Base-by-base conservation (phyloP, 2,329 filamentous ascomycete species). In the Pezizomycotina sp. region DNA sequence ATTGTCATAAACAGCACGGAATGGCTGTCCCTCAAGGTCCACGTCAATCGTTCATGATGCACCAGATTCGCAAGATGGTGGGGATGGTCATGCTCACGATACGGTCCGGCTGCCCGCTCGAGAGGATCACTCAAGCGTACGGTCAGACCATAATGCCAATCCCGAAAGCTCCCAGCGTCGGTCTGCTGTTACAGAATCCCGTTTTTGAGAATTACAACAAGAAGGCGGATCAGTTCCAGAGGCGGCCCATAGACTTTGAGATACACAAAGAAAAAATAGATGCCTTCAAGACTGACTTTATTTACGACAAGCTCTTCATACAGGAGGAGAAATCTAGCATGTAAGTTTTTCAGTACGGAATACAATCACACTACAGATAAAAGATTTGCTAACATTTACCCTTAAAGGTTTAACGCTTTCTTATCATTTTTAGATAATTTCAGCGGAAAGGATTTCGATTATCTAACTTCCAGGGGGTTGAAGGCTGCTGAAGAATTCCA, bases 21-120 rank as follows among this genome's bases (percentile, higher is more conserved):
- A 62, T 98, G 89, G 89, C 65, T 98, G 4, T 89, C 78, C 27
- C 65, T 95, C 48, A 92, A 92, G 56, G 84, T 98, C 15, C 89
- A 98, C 58, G 89, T 0, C 89, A 98, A 59, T 86, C 77, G 53
- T 98, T 98, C 66, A 98, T 98, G 89, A 98, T 98, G 89, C 89
- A 98, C 59, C 89, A 98, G 62, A 98, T 98, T 58, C 77, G 89
- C 53, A 98, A 50, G 33, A 95, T 98, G 89, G 81, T 98, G 10
- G 82, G 80, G 38, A 83, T 98, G 77, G 81, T 74, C 6, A 73
- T 81, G 21, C 65, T 98, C 42, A 64, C 86, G 4, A 77, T 91
- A 5, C 75, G 89, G 23, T 91, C 79, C 56, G 89, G 82, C 32
- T 75, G 75, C n/a, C 65, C 78, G 3, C 63, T 74, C 3, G 61